A percentile compares a stretch with the other conserved stretches of the same genome.
Evolutionary conservation across 495 filamentous ascomycete genomes (phyloP).

Genomic region (Pseudoneurospora amorphoporcata): DNA sequence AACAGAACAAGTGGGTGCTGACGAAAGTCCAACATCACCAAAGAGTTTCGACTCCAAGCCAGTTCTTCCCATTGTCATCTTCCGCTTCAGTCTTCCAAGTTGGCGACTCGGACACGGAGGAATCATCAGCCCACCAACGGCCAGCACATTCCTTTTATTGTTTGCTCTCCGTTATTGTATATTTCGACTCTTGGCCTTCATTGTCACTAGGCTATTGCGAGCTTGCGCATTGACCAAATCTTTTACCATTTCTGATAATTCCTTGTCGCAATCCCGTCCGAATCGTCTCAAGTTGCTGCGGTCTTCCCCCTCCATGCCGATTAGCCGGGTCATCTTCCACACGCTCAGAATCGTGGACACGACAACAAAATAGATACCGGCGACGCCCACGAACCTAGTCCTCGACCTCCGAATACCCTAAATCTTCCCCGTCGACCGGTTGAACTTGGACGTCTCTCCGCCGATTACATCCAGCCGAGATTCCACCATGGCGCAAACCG

Average conservation of each 20-base stretch:
- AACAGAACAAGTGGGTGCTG: neutral
- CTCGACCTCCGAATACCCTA: neutral
- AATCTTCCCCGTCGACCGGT: neutral
- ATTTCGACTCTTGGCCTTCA: neutral
- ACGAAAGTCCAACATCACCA: neutral
- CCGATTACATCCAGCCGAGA: neutral
- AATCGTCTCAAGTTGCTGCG: neutral
- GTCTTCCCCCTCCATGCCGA: neutral
- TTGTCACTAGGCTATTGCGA: neutral
- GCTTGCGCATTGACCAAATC: neutral
- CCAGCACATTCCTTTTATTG: neutral
- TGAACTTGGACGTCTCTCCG: neutral
- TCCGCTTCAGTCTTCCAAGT: neutral
- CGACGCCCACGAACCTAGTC: neutral
- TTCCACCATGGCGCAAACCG: conserved; percentile 16
- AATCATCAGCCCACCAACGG: neutral
- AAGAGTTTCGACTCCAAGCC: neutral
- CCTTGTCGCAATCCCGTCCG: neutral
- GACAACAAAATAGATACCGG: neutral
- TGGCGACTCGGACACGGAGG: neutral
- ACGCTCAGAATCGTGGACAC: neutral
- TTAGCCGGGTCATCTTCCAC: neutral
- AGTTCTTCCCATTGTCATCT: neutral
- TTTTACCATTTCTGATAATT: neutral
- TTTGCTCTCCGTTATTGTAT: neutral